These are phyloP conservation scores for Clarkia xantiana DNA, from an alignment of 345 rosid species.

Conservation along the genomic window DNA sequence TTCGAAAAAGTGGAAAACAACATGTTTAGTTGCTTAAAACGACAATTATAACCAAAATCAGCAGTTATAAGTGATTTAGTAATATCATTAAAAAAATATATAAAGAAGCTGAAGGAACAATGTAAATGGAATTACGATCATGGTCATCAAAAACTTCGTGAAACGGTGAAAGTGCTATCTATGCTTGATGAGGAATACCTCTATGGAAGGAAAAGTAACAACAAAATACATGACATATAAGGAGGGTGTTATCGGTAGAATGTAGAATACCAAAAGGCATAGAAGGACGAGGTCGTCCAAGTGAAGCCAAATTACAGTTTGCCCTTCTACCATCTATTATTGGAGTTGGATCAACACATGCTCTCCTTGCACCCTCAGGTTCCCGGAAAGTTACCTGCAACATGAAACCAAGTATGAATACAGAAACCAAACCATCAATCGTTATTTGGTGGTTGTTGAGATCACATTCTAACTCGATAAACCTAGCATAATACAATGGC, in stretches of 20 bases:
- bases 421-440: conserved; percentile 23
- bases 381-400: conserved; percentile 94
- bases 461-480: too few relatives aligned
- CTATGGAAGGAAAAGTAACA: not conserved
- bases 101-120: too few relatives aligned
- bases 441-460: not conserved
- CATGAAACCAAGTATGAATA: conserved; percentile 29
- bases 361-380: conserved; percentile 90
- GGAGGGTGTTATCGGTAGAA: conserved; percentile 13
- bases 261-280: conserved; percentile 38
- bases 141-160: too few relatives aligned
- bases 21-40: too few relatives aligned
- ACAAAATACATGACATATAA: not conserved
- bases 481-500: too few relatives aligned
- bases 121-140: too few relatives aligned
- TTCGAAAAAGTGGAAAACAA: too few relatives aligned
- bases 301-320: conserved; percentile 92
- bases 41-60: too few relatives aligned
- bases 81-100: too few relatives aligned
- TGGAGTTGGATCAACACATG: conserved; percentile 79
- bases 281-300: conserved; percentile 65
- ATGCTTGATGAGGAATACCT: not conserved
- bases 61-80: too few relatives aligned
- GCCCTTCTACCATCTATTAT: conserved; percentile 89
- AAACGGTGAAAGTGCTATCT: too few relatives aligned